Base-by-base conservation (phyloP, 148 eudicot genomes). In the Cornus suecica region DNA sequence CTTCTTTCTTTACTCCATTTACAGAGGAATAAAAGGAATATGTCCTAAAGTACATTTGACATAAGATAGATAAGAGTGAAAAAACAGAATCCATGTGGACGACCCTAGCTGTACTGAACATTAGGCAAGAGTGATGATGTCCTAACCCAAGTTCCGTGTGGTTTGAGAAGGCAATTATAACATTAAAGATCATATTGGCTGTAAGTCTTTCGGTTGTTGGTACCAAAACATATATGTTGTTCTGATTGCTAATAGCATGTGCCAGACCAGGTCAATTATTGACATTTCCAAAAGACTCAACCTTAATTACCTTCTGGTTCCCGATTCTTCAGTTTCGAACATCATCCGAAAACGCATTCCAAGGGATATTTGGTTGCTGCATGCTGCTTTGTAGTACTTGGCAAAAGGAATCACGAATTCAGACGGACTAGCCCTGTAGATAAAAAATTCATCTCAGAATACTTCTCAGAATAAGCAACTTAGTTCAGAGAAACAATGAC, bases 321-420 rank as follows among this genome's bases (percentile, higher is more conserved):
- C 97, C 0, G 99, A 91, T 66, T 95, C 99, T 83, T 95, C 99
- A 20, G 99, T 95, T 81, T 95, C 99, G 81, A 95, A 95, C 97
- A 88, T 87, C 99, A 95, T 95, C 80, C 99, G 84, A 34, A 95
- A 95, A 31, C 99, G 89, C 97, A 95, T 91, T 52, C 99, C 99
- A 65, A 85, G 93, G 41, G 99, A 92, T 83, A 95, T 79, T 80
- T 93, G 99, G 77, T 85, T 93, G 81, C 94, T 86, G 80, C 88
- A 93, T 65, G 81, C 86, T 45, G 99, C 93, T 78, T 91, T 91
- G 78, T 92, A 92, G 85, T 90, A 95, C 83, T 92, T 95, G 76
- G 99, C 99, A 70, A 95, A 82, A 42, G 99, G 97, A 76, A 95
- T 91, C 2, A 93, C 97, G 79, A 95, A 95, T 69, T 95, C 97